phyloP scores from a whole-genome alignment of 1,284 basidiomycete genomes.

The Athelia psychrophila region DNA sequence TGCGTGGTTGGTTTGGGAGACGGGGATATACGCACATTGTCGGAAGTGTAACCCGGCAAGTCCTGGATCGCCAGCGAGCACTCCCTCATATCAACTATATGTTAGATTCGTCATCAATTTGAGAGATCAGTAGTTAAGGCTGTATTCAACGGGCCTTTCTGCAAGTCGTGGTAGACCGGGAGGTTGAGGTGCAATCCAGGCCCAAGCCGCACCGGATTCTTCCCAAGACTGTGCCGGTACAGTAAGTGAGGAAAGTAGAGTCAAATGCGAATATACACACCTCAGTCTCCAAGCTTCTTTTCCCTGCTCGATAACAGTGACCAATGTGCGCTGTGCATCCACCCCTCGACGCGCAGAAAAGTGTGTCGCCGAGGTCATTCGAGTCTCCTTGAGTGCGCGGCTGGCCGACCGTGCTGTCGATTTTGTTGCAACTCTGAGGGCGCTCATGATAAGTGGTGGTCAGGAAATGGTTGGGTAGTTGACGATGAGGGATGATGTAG shows the following conservation, averaged over 20 bases:
- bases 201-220: not conserved
- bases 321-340: not conserved
- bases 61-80: not conserved
- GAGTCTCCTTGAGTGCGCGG: not conserved
- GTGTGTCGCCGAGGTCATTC: not conserved
- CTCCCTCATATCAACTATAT: slow-evolving; percentile 5
- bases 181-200: not conserved
- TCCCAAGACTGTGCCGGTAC: not conserved
- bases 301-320: not conserved
- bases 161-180: not conserved
- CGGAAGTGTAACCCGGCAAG: slow-evolving; percentile 45
- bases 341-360: not conserved
- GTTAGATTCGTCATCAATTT: no score
- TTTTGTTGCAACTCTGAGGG: not conserved
- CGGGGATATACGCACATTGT: slow-evolving; percentile 34
- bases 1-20: not conserved
- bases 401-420: not conserved
- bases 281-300: not conserved
- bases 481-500: no score
- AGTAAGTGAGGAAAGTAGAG: not conserved
- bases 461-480: no score
- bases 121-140: no score
- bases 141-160: not conserved
- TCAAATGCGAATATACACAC: not conserved
- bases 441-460: no score